Evolutionary conservation across 371 early-diverging fungal genomes (phyloP), one percentile per base, ranked within the genome.

Genomic region (Syncephalis fuscata): DNA sequence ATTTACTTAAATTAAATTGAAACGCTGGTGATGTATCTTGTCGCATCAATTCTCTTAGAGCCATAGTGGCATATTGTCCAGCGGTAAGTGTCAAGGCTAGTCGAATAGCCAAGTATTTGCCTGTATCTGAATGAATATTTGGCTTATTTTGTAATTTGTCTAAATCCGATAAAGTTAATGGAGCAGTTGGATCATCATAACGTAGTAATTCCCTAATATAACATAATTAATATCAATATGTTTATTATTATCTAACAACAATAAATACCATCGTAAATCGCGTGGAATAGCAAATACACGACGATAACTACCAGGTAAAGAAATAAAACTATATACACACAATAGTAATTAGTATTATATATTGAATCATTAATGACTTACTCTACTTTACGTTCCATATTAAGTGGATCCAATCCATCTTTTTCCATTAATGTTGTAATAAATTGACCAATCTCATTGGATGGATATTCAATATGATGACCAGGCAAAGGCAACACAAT

Each of bases 51-150:
- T 98, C 99, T 24, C 97, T 74, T 44, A 98, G 61, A 17, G 88
- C 85, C 93, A 96, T 92, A 0, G 99, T 98, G 7, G 99, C 99
- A 62, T 98, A 98, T 47, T 82, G 76, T 37, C 91, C 85, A 1
- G 88, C 61, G 11, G 63, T 67, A 45, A 98, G 66, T 2, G 77
- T 79, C 54, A 98, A 78, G 47, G 70, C 67, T 24, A 93, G 61
- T 25, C 78, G 68, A 36, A 93, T 57, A 2, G 85, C 94, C 38
- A 82, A 46, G 39, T 71, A 61, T 44, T 71, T 64, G n/a, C 86
- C 88, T 24, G 67, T 74, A 62, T 44, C 22, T 27, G 52, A 27
- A 43, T 56, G 48, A 37, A 57, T 62, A 15, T 62, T 66, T 4
- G 67, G 60, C 48, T 64, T 65, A 14, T 68, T 68, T 27, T 72